These are phyloP conservation scores for Aspergillus sclerotialis DNA, from an alignment of 2,329 filamentous ascomycete genomes.

Conservation along the genomic window DNA sequence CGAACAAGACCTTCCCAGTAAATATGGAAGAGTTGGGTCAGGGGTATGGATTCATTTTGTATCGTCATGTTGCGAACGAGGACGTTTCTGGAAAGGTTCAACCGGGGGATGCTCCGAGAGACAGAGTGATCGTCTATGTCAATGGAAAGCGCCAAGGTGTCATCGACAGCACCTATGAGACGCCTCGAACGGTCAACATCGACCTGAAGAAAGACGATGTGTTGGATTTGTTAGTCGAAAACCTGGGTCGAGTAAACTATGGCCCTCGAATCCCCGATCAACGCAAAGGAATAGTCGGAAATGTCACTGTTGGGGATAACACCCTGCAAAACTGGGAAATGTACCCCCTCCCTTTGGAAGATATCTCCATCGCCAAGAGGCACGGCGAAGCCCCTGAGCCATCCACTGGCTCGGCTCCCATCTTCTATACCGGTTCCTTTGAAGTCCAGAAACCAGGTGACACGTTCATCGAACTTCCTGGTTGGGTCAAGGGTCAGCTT, in stretches of 20 bases:
- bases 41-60: too few species aligned
- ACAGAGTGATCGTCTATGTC: too few species aligned
- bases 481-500: constrained; percentile 39
- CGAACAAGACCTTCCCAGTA: too few species aligned
- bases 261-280: constrained; percentile 38
- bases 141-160: too few species aligned
- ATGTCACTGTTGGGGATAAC: constrained; percentile 34
- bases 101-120: too few species aligned
- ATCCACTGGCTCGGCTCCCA: constrained; percentile 4
- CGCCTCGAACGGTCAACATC: too few species aligned
- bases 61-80: too few species aligned
- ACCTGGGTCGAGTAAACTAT: constrained; percentile 46
- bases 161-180: too few species aligned
- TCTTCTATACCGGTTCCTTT: constrained; percentile 11
- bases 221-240: constrained; percentile 36
- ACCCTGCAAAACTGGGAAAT: constrained; percentile 34
- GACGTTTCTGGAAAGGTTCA: too few species aligned
- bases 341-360: constrained; percentile 12
- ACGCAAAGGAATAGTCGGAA: constrained; percentile 39
- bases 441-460: constrained; percentile 11
- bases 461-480: constrained; percentile 36
- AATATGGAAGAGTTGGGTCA: too few species aligned
- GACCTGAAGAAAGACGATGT: too few species aligned
- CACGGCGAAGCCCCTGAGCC: neutral
- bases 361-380: neutral